phyloP scores from a whole-genome alignment of 306 rosid genomes.

The Cicer judaicum region DNA sequence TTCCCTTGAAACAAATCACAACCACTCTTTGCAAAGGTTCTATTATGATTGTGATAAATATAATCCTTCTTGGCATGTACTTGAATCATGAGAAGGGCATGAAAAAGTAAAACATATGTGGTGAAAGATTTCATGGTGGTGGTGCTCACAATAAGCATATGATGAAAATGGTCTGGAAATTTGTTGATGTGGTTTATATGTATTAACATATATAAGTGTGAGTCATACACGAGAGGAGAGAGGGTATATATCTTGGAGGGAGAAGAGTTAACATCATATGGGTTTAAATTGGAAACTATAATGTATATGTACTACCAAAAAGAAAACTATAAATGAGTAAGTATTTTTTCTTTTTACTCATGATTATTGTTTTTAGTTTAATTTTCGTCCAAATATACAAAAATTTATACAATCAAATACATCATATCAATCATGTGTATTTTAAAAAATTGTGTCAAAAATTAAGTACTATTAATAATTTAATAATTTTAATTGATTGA shows the following conservation, averaged over 20 bases:
- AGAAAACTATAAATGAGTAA: neutral
- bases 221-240: neutral
- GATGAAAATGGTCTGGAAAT: neutral
- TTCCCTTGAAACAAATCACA: constrained; percentile 66
- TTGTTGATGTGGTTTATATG: neutral
- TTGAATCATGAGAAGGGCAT: constrained; percentile 31
- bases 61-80: constrained; percentile 32
- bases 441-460: too few species aligned
- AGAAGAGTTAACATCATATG: constrained; percentile 19
- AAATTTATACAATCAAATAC: too few species aligned
- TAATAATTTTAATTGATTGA: too few species aligned
- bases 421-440: too few species aligned
- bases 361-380: too few species aligned
- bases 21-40: constrained; percentile 7
- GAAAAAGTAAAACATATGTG: constrained; percentile 2
- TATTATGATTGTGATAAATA: neutral
- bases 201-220: neutral
- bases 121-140: constrained; percentile 42
- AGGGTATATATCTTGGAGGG: neutral
- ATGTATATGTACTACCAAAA: neutral
- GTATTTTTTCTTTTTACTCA: too few species aligned
- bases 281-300: neutral
- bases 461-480: too few species aligned
- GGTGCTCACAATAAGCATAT: constrained; percentile 15
- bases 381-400: too few species aligned